Evolutionary conservation across 331 rosid species (phyloP).

Genomic region (Prunus yedoensis): DNA sequence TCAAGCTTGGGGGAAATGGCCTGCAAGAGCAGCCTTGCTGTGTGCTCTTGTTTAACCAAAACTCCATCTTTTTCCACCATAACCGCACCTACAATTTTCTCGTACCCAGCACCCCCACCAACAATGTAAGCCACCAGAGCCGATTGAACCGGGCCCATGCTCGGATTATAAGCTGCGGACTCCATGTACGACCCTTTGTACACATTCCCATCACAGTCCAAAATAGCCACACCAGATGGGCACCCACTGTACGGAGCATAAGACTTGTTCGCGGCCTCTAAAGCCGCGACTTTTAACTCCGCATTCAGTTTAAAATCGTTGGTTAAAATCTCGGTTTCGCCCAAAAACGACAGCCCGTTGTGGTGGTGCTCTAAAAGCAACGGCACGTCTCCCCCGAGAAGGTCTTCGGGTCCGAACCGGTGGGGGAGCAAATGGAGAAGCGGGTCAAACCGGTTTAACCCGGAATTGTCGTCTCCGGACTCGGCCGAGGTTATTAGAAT

Average conservation of each 20-base stretch:
- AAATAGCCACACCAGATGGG: constrained; percentile 74
- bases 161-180: constrained; percentile 92
- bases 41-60: constrained; percentile 57
- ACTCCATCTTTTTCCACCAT: constrained; percentile 76
- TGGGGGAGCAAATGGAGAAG: constrained; percentile 53
- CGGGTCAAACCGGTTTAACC: constrained; percentile 33
- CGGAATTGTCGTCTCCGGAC: neutral
- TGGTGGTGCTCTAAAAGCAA: constrained; percentile 54
- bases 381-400: constrained; percentile 47
- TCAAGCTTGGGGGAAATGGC: constrained; percentile 49
- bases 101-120: constrained; percentile 51
- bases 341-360: constrained; percentile 34
- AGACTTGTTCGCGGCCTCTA: constrained; percentile 73
- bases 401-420: constrained; percentile 70
- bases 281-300: constrained; percentile 41
- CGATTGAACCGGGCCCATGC: constrained; percentile 78
- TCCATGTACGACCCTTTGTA: constrained; percentile 71
- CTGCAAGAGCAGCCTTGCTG: constrained; percentile 58
- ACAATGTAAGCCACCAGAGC: constrained; percentile 76
- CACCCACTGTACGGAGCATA: constrained; percentile 84
- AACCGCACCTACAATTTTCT: constrained; percentile 51
- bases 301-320: constrained; percentile 6
- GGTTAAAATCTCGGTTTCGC: constrained; percentile 2
- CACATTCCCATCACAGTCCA: constrained; percentile 48
- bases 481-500: constrained; percentile 51